Base-by-base conservation (phyloP, 148 eudicot species). In the Fagopyrum tataricum region DNA sequence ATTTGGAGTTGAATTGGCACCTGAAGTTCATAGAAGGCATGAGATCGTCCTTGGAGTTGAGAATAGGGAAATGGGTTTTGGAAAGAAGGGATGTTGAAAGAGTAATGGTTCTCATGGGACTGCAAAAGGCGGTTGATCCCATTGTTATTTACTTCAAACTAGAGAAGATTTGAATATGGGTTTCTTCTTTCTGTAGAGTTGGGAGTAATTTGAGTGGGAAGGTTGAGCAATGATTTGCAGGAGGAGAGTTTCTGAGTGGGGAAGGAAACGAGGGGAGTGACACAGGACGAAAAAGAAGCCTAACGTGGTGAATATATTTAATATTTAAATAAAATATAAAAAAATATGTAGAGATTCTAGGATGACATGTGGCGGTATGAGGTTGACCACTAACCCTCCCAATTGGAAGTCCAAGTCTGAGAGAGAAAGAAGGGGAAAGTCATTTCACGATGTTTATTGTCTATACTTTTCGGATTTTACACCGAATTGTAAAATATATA, bases 51-150 rank as follows among this genome's bases (percentile, higher is more conserved):
- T 77, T 66, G 2, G 61, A 73, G 66, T 75, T 23, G 48, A 78
- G 74, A 49, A 76, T 75, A 56, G 87, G 81, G 43, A 82, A 77
- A 41, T 82, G 90, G 79, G 85, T 80, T 77, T 82, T 90, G 72
- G 87, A 77, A 89, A 83, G 72, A 42, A 78, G 68, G 64, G 87
- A 59, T 67, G 82, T 7, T 80, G 87, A 82, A 13, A 78, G 73
- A 37, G 73, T 79, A 17, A 87, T n/a, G 72, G 37, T 31, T 31
- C 37, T 31, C 37, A 31, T 31, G 1, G 93, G 82, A 67, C 75
- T 85, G 85, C 72, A 84, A 20, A 87, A 70, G 52, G 81, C 73
- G 69, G 89, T 46, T 79, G 89, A 84, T 79, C 71, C 79, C 96
- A 91, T 91, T 24, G 7, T 20, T 20, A 55, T 2, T 59, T 24